Evolutionary conservation across 2,329 filamentous ascomycete species (phyloP).

Genomic region (Cytospora chrysosperma): DNA sequence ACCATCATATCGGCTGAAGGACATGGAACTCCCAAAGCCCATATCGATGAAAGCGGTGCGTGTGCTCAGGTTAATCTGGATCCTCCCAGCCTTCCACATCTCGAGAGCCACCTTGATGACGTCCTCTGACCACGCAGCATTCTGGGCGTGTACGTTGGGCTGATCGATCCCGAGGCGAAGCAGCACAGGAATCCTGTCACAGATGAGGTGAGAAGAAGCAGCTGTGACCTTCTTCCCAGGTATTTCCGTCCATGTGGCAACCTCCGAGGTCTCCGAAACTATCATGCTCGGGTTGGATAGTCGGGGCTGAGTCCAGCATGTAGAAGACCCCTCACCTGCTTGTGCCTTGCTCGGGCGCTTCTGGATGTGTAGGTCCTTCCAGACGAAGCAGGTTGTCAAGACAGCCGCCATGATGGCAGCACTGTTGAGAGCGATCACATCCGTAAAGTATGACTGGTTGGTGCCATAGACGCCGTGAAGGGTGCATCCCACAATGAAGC

Average conservation of each 20-base stretch:
- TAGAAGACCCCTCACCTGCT: constrained; percentile 1
- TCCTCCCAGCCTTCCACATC: constrained; percentile 30
- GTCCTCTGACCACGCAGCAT: constrained; percentile 26
- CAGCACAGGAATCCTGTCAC: constrained; percentile 27
- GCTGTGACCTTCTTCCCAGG: constrained; percentile 22
- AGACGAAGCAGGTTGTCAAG: constrained; percentile 34
- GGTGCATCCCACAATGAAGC: constrained; percentile 35
- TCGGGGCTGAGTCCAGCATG: constrained; percentile 16
- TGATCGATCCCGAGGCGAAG: constrained; percentile 26
- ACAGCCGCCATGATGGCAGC: constrained; percentile 34
- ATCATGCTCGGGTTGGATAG: constrained; percentile 23
- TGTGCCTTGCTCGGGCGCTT: constrained; percentile 3
- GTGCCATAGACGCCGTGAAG: constrained; percentile 33
- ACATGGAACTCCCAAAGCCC: constrained; percentile 30
- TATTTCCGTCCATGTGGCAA: constrained; percentile 21
- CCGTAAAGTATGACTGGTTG: constrained; percentile 32
- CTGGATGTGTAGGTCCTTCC: constrained; percentile 30
- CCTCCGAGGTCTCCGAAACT: constrained; percentile 23
- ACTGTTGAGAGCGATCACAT: constrained; percentile 35
- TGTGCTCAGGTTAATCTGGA: constrained; percentile 29
- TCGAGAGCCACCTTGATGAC: constrained; percentile 28
- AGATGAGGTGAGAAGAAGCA: constrained; percentile 23
- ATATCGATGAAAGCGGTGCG: constrained; percentile 30
- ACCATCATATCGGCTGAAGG: constrained; percentile 29
- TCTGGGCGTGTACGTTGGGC: constrained; percentile 25